Conservation (phyloP, 345 rosid species). For the Populus euphratica region DNA sequence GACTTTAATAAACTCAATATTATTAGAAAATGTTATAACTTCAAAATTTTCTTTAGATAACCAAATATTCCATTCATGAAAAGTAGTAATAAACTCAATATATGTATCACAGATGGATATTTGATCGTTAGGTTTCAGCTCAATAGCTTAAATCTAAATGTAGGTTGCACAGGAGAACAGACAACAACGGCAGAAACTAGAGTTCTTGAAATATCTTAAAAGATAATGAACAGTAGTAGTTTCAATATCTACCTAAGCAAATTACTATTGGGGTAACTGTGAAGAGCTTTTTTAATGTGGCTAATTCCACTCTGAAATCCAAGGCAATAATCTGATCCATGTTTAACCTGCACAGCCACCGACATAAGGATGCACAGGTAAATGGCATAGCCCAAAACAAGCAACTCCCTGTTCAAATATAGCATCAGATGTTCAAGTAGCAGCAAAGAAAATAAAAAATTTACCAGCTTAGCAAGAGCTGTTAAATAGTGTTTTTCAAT, state of each 20-base stretch:
- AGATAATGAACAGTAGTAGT: background rate
- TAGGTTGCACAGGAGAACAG: background rate
- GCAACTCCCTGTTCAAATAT: background rate
- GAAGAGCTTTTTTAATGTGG: conserved; percentile 79
- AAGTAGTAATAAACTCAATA: too few species aligned
- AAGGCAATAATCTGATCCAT: conserved; percentile 51
- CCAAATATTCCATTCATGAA: too few species aligned
- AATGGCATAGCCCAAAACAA: conserved; percentile 5
- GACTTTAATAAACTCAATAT: too few species aligned
- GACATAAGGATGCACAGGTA: conserved; percentile 1
- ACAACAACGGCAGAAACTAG: background rate
- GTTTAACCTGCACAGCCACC: conserved; percentile 56
- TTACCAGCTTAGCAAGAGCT: conserved; percentile 76
- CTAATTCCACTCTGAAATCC: conserved; percentile 63
- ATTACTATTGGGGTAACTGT: conserved; percentile 66
- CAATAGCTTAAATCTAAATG: background rate
- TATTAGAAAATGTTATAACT: too few species aligned
- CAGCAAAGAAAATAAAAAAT: conserved; percentile 17
- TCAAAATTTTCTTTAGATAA: too few species aligned
- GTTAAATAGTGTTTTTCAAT: conserved; percentile 69
- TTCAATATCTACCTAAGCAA: conserved; percentile 58
- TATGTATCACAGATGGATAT: background rate
- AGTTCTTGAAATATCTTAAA: background rate
- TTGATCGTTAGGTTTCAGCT: background rate
- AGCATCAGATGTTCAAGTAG: background rate